Evolutionary conservation across 306 rosid genomes (phyloP).

Genomic region (Quercus bicolor): DNA sequence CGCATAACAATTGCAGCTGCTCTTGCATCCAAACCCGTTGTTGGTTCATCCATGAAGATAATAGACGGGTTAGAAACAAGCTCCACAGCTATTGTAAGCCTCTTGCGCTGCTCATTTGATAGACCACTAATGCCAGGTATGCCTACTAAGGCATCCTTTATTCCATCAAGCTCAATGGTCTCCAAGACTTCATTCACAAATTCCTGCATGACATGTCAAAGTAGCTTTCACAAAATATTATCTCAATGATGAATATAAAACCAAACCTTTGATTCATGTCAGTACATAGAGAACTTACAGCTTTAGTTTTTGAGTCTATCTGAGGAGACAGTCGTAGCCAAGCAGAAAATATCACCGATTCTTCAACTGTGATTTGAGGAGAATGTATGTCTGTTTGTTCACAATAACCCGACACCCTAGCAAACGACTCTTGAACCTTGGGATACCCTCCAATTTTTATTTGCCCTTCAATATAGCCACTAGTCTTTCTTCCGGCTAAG

Average conservation of each 20-base stretch:
- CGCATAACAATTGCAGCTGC: slow-evolving; percentile 63
- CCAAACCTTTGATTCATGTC: not conserved
- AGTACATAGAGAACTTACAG: not conserved
- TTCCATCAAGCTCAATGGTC: slow-evolving; percentile 48
- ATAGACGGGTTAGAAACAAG: slow-evolving; percentile 64
- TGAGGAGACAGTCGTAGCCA: not conserved
- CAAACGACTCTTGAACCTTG: not conserved
- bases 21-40: slow-evolving; percentile 60
- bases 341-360: slow-evolving; percentile 1
- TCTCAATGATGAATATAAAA: not conserved
- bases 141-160: slow-evolving; percentile 54
- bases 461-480: not conserved
- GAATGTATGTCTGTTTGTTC: slow-evolving; percentile 3
- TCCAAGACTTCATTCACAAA: slow-evolving; percentile 58
- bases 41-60: slow-evolving; percentile 68
- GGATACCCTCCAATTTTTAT: slow-evolving; percentile 2
- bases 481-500: not conserved
- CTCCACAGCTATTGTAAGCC: slow-evolving; percentile 59
- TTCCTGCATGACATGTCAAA: slow-evolving; percentile 21
- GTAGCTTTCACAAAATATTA: no score
- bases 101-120: slow-evolving; percentile 60
- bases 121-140: slow-evolving; percentile 43
- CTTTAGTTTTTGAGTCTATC: slow-evolving; percentile 1
- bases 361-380: slow-evolving; percentile 1
- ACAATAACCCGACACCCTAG: not conserved